Evolutionary conservation across 2,329 filamentous ascomycete species (phyloP), one percentile per base, ranked within the genome.

Genomic region (Xylaria arbuscula): DNA sequence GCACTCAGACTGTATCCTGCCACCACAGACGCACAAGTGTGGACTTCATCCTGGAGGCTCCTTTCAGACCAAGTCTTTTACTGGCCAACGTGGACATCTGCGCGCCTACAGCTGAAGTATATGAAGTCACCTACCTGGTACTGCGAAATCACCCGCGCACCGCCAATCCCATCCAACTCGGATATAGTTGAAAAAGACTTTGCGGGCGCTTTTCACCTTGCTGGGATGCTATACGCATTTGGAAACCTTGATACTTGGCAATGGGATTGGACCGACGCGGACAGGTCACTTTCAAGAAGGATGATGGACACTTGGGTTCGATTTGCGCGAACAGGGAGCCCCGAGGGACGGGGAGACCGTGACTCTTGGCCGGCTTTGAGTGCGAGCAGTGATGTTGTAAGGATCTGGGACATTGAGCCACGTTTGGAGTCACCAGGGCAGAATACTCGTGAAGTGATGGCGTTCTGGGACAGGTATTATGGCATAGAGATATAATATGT

Each of bases 231-330:
- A 19, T 70, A 70, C 15, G 65, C 61, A 1, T 62, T 70, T 55
- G 68, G 68, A 0, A 70, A 67, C 24, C 62, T 70, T 19, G 68
- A 68, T 3, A 13, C 19, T 1, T 68, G 68, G 68, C 17, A 61
- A 15, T 70, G 68, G 68, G 62, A 68, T 32, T 70, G 65, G 68
- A 70, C 32, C 28, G 57, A 70, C 19, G 68, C 57, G 5, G 68
- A 70, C 34, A 28, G 62, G 22, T 36, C 36, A 2, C 68, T 70
- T 42, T 70, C 68, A 3, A 55, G 34, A n/a, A 50, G 24, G 1
- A 60, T 70, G 22, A 70, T 62, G 68, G 40, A 51, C 2, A 40
- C 65, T 9, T 68, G 56, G 56, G 68, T 68, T 4, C 61, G 22
- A 2, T 70, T 70, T 40, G 10, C 68, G 45, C 17, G 11, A 6